phyloP scores from a whole-genome alignment of 495 filamentous ascomycete genomes.

The Podospora pseudoanserina region DNA sequence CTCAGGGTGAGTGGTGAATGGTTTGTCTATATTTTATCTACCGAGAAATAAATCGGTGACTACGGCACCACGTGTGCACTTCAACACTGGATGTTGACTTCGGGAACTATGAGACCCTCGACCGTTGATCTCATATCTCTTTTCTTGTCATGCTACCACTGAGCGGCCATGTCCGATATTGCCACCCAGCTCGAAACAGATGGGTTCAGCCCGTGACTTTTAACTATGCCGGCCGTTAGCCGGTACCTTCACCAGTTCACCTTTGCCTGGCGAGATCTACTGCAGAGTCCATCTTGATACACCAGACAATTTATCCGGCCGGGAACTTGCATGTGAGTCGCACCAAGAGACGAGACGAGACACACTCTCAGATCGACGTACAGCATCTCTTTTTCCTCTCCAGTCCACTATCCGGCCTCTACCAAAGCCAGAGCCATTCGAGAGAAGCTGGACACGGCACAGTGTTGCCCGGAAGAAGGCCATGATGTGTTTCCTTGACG shows the following conservation, averaged over 20 bases:
- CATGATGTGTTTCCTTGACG: slow-evolving; percentile 16
- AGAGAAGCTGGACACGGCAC: slow-evolving; percentile 18
- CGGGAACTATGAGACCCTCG: background rate
- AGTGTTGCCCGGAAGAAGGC: slow-evolving; percentile 19
- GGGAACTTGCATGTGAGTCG: slow-evolving; percentile 25
- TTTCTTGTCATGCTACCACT: background rate
- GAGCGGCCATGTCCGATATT: background rate
- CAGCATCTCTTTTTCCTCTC: slow-evolving; percentile 12
- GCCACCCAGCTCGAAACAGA: slow-evolving; percentile 19
- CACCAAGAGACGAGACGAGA: slow-evolving; percentile 25
- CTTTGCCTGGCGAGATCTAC: slow-evolving; percentile 23
- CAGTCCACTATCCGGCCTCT: slow-evolving; percentile 15
- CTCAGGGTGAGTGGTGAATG: background rate
- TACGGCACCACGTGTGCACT: background rate
- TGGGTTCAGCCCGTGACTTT: slow-evolving; percentile 14
- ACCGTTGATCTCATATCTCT: background rate
- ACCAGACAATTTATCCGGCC: slow-evolving; percentile 39
- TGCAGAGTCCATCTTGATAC: slow-evolving; percentile 33
- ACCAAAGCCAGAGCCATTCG: slow-evolving; percentile 8
- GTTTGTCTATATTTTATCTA: background rate
- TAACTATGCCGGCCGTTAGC: slow-evolving; percentile 22
- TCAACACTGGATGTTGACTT: background rate
- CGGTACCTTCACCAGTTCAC: slow-evolving; percentile 14
- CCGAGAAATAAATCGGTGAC: background rate
- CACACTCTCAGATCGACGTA: slow-evolving; percentile 26